Base-by-base conservation (phyloP, 257 asterid species). In the Solanum chilense region DNA sequence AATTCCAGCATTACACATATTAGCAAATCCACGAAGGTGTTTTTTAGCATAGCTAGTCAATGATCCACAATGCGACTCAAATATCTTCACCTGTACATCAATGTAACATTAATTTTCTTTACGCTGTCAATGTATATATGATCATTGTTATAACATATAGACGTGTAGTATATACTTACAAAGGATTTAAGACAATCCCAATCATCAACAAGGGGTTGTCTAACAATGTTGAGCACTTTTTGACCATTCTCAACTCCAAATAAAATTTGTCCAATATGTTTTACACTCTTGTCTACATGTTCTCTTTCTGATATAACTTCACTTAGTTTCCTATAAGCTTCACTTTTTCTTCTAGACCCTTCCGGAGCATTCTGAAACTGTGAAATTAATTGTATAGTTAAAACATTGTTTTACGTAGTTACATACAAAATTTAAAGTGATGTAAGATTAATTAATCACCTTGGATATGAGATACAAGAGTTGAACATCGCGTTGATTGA, bases 401-500 rank as follows among this genome's bases (percentile, higher is more conserved):
- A 18, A 56, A 18, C n/a, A 56, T 18, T 56, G 11, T 18, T 56
- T 56, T 56, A 56, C n/a, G 1, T 52, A 52, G 2, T 0, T 16
- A 52, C 9, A 16, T 3, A 56, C n/a, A 56, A 0, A 18, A 56
- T 3, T 1, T 56, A 56, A 56, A 56, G n/a, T 18, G 1, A 52
- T 52, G 23, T 18, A 2, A 52, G 7, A 37, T 37, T 37, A 52
- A 52, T 52, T 13, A 49, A 39, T 39, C 14, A 96, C 99, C 98
- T 96, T 96, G 70, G 95, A 93, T 97, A 95, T 91, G 86, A 94
- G 93, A 66, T 95, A 96, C 83, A 95, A 62, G 44, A 95, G 93
- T 90, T 95, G 98, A 82, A 97, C 98, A 86, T 96, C 98, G 0
- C 98, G 97, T 87, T 96, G 99, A 87, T 95, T 93, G 80, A 94